Base-by-base conservation (phyloP, 192 early-diverging fungal genomes). In the Physocladia obscura region DNA sequence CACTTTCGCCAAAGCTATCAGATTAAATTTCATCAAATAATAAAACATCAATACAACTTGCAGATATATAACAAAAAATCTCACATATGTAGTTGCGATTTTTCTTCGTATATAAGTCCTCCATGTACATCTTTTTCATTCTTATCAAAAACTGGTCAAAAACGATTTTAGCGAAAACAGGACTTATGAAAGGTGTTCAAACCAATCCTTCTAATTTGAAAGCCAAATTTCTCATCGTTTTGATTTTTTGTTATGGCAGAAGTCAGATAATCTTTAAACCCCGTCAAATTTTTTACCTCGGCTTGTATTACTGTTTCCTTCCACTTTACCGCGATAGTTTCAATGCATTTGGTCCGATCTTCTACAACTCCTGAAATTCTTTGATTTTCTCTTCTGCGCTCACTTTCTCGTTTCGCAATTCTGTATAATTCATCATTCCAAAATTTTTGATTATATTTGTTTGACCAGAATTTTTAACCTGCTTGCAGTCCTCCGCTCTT, bases 391-490 rank as follows among this genome's bases (percentile, higher is more conserved):
- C 55, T 68, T 44, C 76, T 37, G 26, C 73, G 34, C 44, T 78
- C 81, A 13, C 60, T 69, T 52, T 85, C 82, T 39, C 75, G 56
- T 30, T 76, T 83, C 1, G 76, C 69, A n/a, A 84, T 57, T n/a
- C n/a, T n/a, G n/a, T n/a, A n/a, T n/a, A n/a, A n/a, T n/a, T n/a
- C n/a, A n/a, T n/a, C n/a, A n/a, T n/a, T n/a, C n/a, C n/a, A n/a
- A n/a, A n/a, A n/a, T n/a, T n/a, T n/a, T n/a, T n/a, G n/a, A n/a
- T n/a, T n/a, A n/a, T n/a, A n/a, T n/a, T n/a, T n/a, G n/a, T n/a
- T n/a, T n/a, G n/a, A n/a, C n/a, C n/a, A n/a, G n/a, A n/a, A n/a
- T n/a, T n/a, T n/a, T n/a, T n/a, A n/a, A n/a, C 34, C 74, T 70
- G 6, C 57, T 62, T 5, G 82, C 79, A 13, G 59, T 38, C 15